Evolutionary conservation across 2,329 filamentous ascomycete genomes (phyloP).

Genomic region (Scorias spongiosa): DNA sequence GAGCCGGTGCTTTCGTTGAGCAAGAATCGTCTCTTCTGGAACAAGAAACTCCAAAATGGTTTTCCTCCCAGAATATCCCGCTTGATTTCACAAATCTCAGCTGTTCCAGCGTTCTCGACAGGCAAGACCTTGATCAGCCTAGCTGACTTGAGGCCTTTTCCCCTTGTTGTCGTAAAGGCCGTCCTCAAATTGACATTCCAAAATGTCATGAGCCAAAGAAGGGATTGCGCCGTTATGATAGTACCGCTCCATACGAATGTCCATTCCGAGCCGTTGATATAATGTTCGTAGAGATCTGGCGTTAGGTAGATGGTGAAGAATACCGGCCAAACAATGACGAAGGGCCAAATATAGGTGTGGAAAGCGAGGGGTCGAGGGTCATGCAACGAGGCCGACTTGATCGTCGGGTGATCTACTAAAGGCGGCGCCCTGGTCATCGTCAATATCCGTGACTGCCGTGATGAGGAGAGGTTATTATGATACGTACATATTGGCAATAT

Average conservation of each 20-base stretch:
- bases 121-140: conserved; percentile 86
- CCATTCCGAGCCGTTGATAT: conserved; percentile 93
- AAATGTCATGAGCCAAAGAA: conserved; percentile 90
- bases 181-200: conserved; percentile 86
- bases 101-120: conserved; percentile 69
- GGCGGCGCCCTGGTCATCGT: conserved; percentile 28
- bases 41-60: conserved; percentile 72
- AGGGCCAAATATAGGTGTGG: conserved; percentile 88
- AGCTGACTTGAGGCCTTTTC: conserved; percentile 55
- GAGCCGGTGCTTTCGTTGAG: conserved; percentile 55
- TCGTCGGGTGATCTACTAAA: conserved; percentile 84
- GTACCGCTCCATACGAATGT: conserved; percentile 86
- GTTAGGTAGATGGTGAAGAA: conserved; percentile 82
- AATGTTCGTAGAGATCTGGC: conserved; percentile 68
- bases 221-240: conserved; percentile 74
- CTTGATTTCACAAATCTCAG: conserved; percentile 73
- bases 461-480: too few species aligned
- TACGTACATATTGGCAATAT: too few species aligned
- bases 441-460: too few species aligned
- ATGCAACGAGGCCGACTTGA: conserved; percentile 73
- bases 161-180: conserved; percentile 63
- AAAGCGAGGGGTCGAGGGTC: conserved; percentile 68
- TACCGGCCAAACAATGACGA: conserved; percentile 76
- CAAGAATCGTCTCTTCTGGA: conserved; percentile 94
- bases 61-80: conserved; percentile 64